Percentiles rank a stretch among this genome's conserved stretches.
These are phyloP conservation scores for Peronospora tabacina DNA, from an alignment of 352 stramenopile genomes.

Conservation along the genomic window DNA sequence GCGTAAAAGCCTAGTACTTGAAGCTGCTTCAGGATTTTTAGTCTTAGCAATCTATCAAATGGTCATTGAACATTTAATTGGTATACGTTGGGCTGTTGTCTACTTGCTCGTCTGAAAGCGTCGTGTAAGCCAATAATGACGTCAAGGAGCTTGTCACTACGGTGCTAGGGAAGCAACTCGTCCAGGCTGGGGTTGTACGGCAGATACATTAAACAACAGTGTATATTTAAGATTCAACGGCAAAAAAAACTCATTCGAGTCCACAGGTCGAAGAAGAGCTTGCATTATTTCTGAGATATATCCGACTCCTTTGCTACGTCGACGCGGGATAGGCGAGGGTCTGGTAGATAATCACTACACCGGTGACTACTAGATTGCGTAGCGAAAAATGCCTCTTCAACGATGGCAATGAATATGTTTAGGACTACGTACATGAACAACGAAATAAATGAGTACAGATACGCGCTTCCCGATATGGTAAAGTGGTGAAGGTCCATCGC, in stretches of 20 bases:
- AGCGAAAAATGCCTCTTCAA: slow-evolving; percentile 89
- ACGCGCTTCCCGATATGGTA: slow-evolving; percentile 59
- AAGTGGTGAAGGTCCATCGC: slow-evolving; percentile 69
- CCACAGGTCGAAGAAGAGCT: slow-evolving; percentile 39
- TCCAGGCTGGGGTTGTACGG: background rate
- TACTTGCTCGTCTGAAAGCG: no score
- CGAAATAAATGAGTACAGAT: slow-evolving; percentile 85
- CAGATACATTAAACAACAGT: slow-evolving; percentile 16
- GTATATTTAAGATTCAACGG: slow-evolving; percentile 6
- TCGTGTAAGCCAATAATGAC: no score
- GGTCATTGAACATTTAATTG: no score
- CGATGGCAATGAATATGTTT: slow-evolving; percentile 89
- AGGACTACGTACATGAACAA: slow-evolving; percentile 92
- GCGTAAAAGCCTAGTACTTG: slow-evolving; percentile 2
- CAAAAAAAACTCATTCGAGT: slow-evolving; percentile 21
- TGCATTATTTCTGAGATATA: slow-evolving; percentile 52
- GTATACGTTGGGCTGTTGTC: no score
- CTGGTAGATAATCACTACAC: slow-evolving; percentile 51
- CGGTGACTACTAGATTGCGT: slow-evolving; percentile 55
- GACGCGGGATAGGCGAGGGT: slow-evolving; percentile 32
- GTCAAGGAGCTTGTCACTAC: no score
- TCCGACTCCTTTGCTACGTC: slow-evolving; percentile 36
- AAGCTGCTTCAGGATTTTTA: background rate
- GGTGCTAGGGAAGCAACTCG: no score
- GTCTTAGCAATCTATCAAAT: no score